phyloP scores from a whole-genome alignment of 495 filamentous ascomycete genomes.

The Aspergillus nanangensis region DNA sequence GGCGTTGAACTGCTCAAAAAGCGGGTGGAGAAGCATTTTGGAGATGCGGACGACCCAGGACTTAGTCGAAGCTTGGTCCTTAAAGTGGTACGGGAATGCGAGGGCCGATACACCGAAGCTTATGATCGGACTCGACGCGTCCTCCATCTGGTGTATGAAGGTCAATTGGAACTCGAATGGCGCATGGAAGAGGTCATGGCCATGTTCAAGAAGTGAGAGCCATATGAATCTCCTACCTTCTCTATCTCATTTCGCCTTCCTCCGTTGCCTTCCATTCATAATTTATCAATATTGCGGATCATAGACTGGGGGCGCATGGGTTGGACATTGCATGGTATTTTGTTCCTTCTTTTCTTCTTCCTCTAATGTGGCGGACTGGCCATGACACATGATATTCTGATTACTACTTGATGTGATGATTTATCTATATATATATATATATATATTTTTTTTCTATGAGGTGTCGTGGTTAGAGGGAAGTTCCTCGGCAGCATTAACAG shows the following conservation, averaged over 20 bases:
- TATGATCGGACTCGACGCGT: conserved; percentile 66
- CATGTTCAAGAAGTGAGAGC: conserved; percentile 44
- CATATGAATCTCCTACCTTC: conserved; percentile 11
- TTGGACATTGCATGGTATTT: not conserved
- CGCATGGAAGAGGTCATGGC: conserved; percentile 51
- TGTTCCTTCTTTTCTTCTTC: not conserved
- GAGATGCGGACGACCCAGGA: conserved; percentile 72
- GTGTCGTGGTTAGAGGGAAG: no score
- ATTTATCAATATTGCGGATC: not conserved
- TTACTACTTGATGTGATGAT: no score
- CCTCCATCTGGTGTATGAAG: conserved; percentile 58
- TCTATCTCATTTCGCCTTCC: conserved; percentile 6
- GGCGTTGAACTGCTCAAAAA: conserved; percentile 84
- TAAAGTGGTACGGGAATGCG: conserved; percentile 77
- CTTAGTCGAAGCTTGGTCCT: conserved; percentile 65
- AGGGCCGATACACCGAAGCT: conserved; percentile 69
- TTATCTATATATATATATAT: no score
- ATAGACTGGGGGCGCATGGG: not conserved
- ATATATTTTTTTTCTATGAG: no score
- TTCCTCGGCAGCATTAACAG: no score
- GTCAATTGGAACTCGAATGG: conserved; percentile 59
- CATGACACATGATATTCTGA: no score
- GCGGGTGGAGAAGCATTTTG: conserved; percentile 94
- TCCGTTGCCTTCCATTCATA: no score
- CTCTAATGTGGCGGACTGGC: no score